Evolutionary conservation across 192 early-diverging fungal species (phyloP).

Genomic region (Chytriomyces hyalinus): DNA sequence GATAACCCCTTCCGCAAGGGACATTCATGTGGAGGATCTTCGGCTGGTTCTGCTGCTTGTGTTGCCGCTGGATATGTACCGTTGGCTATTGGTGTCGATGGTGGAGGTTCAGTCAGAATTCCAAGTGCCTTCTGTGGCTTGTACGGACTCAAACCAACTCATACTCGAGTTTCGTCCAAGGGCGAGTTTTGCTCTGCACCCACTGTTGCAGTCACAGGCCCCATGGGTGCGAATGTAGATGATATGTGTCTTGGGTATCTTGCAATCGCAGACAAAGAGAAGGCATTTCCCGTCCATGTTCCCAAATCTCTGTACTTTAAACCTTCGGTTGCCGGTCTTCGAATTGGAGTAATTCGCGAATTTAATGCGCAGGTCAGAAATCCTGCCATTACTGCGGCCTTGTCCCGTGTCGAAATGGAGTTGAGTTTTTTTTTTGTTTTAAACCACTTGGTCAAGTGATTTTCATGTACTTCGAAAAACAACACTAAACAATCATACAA

Average conservation of each 20-base stretch:
- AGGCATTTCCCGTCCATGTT: conserved; percentile 62
- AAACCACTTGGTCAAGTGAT: not conserved
- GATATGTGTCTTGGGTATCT: conserved; percentile 66
- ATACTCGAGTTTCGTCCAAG: conserved; percentile 60
- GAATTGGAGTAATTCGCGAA: conserved; percentile 28
- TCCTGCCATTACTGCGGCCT: conserved; percentile 30
- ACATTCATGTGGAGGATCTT: conserved; percentile 73
- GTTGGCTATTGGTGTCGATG: conserved; percentile 63
- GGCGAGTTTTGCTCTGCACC: conserved; percentile 63
- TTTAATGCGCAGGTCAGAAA: conserved; percentile 31
- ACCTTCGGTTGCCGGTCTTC: conserved; percentile 15
- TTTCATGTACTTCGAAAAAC: too few relatives aligned
- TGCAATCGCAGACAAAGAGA: conserved; percentile 43
- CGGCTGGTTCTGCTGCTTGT: conserved; percentile 67
- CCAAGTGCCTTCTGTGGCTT: conserved; percentile 75
- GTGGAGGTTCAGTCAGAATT: conserved; percentile 50
- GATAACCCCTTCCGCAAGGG: conserved; percentile 65
- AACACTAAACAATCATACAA: too few relatives aligned
- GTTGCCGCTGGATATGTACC: conserved; percentile 71
- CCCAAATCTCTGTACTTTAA: conserved; percentile 48
- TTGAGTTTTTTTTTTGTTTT: conserved; percentile 10
- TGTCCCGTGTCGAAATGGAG: conserved; percentile 29
- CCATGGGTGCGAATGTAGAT: conserved; percentile 70
- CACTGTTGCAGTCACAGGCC: conserved; percentile 66
- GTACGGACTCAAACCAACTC: conserved; percentile 78